Percentiles rank a stretch among this genome's conserved stretches.
Evolutionary conservation across 768 basidiomycete species (phyloP).

Genomic region (Lactifluus hygrophoroides): DNA sequence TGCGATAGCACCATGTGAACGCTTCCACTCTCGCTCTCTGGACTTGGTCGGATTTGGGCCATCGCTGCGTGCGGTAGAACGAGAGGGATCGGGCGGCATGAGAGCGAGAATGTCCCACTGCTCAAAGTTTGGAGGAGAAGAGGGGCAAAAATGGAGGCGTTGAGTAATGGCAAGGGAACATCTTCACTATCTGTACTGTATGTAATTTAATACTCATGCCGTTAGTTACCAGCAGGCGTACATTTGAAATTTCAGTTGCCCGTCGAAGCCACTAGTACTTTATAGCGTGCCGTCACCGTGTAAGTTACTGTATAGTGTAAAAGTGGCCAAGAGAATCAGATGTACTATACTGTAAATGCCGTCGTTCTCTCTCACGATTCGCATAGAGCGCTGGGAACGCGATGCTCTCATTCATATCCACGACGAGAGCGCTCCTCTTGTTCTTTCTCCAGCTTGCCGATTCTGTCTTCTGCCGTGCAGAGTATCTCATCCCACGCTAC

Average conservation of each 20-base stretch:
- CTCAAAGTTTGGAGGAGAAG: not conserved
- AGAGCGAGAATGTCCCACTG: not conserved
- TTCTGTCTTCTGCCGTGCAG: conserved; percentile 53
- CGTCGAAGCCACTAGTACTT: no score
- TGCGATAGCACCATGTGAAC: conserved; percentile 18
- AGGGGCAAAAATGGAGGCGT: not conserved
- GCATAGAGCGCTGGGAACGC: no score
- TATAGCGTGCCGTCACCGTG: no score
- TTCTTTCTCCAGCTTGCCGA: conserved; percentile 50
- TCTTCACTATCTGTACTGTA: no score
- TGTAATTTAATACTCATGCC: no score
- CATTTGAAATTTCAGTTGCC: no score
- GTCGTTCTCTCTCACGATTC: no score
- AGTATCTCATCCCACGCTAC: conserved; percentile 79
- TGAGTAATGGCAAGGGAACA: no score
- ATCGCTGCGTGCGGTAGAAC: not conserved
- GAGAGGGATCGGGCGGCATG: not conserved
- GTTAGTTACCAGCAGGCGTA: no score
- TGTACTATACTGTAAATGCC: no score
- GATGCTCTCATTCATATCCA: conserved; percentile 43
- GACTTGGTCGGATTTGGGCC: not conserved
- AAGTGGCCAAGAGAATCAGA: no score
- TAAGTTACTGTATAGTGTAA: no score
- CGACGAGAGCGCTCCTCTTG: conserved; percentile 50
- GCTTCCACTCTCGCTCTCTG: conserved; percentile 21